These are phyloP conservation scores for Pichia kluyveri DNA, from an alignment of 805 yeast genomes.

Conservation along the genomic window DNA sequence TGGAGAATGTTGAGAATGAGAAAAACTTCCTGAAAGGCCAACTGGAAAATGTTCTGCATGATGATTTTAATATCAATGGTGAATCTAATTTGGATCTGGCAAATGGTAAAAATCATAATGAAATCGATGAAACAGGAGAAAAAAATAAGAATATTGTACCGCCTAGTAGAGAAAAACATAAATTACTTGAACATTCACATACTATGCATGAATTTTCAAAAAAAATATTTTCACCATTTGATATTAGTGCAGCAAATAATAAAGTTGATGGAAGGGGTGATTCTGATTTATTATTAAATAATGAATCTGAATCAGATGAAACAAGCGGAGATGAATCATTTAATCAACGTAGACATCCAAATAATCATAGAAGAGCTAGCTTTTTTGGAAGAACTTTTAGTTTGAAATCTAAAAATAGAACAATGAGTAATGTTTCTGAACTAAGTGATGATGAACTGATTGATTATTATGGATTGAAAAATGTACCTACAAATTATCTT, in stretches of 20 bases:
- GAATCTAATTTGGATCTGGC: no score
- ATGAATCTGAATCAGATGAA: not conserved
- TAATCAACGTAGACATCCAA: not conserved
- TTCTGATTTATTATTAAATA: not conserved
- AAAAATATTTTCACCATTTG: conserved; percentile 1
- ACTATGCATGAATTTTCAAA: conserved; percentile 5
- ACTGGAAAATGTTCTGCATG: not conserved
- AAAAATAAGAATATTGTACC: not conserved
- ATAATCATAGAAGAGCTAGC: conserved; percentile 3
- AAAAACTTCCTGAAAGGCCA: not conserved
- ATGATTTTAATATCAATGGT: not conserved
- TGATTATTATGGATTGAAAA: conserved; percentile 15
- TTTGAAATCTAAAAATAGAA: conserved; percentile 3
- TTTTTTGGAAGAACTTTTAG: conserved; percentile 14
- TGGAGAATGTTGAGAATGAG: not conserved
- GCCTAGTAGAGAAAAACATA: not conserved
- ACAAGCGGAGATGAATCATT: not conserved
- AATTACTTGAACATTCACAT: not conserved
- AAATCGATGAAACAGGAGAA: no score
- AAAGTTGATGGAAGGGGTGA: not conserved
- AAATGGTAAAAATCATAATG: not conserved
- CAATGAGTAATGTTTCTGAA: conserved; percentile 2
- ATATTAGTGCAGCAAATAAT: not conserved
- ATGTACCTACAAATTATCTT: conserved; percentile 46
- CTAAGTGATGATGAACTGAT: conserved; percentile 25